phyloP scores from a whole-genome alignment of 805 yeast genomes.

The Spathaspora girioi region DNA sequence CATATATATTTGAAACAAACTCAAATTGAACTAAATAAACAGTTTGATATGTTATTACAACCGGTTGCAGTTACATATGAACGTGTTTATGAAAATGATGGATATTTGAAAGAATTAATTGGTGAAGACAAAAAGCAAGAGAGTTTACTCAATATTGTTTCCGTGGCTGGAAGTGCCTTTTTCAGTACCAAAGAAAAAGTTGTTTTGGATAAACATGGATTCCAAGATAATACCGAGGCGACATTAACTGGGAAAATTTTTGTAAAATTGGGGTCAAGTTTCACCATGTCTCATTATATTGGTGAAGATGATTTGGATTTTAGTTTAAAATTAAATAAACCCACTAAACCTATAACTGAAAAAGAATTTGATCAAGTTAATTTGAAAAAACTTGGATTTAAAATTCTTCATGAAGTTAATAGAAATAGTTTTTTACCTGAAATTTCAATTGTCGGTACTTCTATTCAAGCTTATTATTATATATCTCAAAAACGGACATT shows the following conservation, averaged over 20 bases:
- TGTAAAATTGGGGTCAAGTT: conserved; percentile 30
- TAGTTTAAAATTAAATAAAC: not conserved
- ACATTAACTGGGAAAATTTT: conserved; percentile 35
- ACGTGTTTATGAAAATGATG: conserved; percentile 52
- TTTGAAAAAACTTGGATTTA: conserved; percentile 52
- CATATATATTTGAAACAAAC: conserved; percentile 44
- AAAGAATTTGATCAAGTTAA: conserved; percentile 16
- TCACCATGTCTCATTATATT: conserved; percentile 25
- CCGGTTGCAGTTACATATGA: conserved; percentile 61
- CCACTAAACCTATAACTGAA: conserved; percentile 1
- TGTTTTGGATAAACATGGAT: conserved; percentile 18
- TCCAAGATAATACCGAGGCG: conserved; percentile 22
- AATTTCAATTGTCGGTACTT: conserved; percentile 49
- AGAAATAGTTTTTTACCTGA: conserved; percentile 49
- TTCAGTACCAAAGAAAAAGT: conserved; percentile 7
- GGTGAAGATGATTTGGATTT: conserved; percentile 11
- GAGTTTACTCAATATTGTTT: conserved; percentile 36
- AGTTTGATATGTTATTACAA: conserved; percentile 37
- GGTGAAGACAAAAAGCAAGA: conserved; percentile 58
- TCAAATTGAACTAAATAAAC: conserved; percentile 11
- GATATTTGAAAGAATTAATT: conserved; percentile 52
- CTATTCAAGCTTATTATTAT: conserved; percentile 32
- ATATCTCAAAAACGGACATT: conserved; percentile 11
- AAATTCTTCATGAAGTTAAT: conserved; percentile 50
- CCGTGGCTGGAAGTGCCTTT: conserved; percentile 31